Evolutionary conservation across 2,329 filamentous ascomycete genomes (phyloP), one percentile per base, ranked within the genome.

Genomic region (Fusarium euwallaceae): DNA sequence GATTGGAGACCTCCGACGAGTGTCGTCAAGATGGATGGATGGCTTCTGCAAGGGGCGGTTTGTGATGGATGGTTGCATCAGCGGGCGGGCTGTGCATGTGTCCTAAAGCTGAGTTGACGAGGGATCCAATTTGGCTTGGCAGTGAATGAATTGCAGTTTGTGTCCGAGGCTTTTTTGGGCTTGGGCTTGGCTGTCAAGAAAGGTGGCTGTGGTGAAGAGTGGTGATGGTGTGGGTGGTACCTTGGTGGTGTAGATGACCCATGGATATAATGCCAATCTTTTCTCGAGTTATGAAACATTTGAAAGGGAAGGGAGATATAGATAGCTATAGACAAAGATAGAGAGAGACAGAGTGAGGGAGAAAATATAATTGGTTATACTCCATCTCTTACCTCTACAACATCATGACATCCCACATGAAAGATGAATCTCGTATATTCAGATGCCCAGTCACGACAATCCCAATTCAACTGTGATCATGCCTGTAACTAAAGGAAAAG

Each of bases 41-140:
- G 24, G 48, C 45, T 61, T 27, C 64, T 72, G 58, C 62, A 70
- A 73, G 71, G 70, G 58, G 70, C 29, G 53, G 24, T 22, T 37
- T 6, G 3, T 37, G 53, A 24, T 11, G 58, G 27, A 61, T 36
- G 55, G 34, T 32, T 24, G 22, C 48, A 41, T 24, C 16, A 55
- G 60, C 48, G 29, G 17, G 58, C 12, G 48, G 14, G 53, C 53
- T 32, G 32, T 37, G 53, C 53, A 58, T 58, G 3, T 36, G 53
- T 22, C 32, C 29, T 8, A 34, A 34, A 36, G 53, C n/a, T 20
- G 14, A 37, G 53, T 24, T 24, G 53, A 34, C 7, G 29, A 55
- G 29, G 45, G 27, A 34, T 39, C 27, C 14, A 14, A 37, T 59
- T 58, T 36, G 12, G 32, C 55, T 58, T 58, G 55, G 55, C 55